phyloP scores from a whole-genome alignment of 1,284 basidiomycete genomes.

The Cerioporus squamosus region DNA sequence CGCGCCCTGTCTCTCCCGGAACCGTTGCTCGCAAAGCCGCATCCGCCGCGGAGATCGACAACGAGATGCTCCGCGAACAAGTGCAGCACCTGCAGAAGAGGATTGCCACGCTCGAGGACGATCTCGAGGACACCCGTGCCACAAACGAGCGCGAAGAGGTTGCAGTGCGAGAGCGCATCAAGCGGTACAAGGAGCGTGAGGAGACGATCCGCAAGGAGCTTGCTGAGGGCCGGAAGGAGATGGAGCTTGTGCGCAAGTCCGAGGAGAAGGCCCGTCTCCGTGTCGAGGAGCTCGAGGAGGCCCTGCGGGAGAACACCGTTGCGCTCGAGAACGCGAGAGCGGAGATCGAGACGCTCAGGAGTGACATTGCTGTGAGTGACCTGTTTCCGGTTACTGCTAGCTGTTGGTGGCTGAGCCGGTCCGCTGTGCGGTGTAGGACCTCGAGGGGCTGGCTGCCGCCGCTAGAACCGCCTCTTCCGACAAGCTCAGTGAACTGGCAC shows the following conservation, averaged over 20 bases:
- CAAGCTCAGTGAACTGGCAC: conserved; percentile 40
- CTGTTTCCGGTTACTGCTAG: not conserved
- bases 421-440: conserved; percentile 44
- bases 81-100: conserved; percentile 84
- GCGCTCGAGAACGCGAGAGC: conserved; percentile 91
- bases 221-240: conserved; percentile 61
- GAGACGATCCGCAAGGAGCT: conserved; percentile 73
- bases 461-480: conserved; percentile 37
- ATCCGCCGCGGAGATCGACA: conserved; percentile 87
- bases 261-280: conserved; percentile 67
- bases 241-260: conserved; percentile 64
- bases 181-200: conserved; percentile 80
- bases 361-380: conserved; percentile 73
- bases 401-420: not conserved
- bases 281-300: conserved; percentile 86
- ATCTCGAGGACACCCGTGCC: conserved; percentile 78
- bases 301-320: conserved; percentile 84
- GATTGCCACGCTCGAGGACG: conserved; percentile 79
- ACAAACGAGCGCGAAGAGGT: conserved; percentile 78
- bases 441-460: conserved; percentile 49
- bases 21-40: conserved; percentile 46
- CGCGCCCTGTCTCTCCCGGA: conserved; percentile 43
- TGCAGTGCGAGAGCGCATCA: conserved; percentile 65
- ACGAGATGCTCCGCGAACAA: conserved; percentile 89
- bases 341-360: conserved; percentile 85